Percentiles rank a stretch among this genome's conserved stretches.
Evolutionary conservation across 1,139 yeast genomes (phyloP).

Genomic region (Lodderomyces elongisporus): DNA sequence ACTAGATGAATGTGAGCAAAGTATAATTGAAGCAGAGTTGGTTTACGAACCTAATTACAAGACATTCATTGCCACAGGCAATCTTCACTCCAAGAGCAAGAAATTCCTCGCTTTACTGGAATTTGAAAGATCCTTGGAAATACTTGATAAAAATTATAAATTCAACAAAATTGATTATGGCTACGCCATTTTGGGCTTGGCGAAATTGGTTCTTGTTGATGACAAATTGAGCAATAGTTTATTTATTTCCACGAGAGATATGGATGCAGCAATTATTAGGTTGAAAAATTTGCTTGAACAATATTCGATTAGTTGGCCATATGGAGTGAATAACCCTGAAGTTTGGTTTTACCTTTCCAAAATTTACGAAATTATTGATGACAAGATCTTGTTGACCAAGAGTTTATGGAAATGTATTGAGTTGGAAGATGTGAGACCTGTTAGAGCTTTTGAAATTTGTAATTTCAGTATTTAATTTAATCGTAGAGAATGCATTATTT

Average conservation of each 20-base stretch:
- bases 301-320: slow-evolving; percentile 41
- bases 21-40: slow-evolving; percentile 68
- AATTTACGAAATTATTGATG: slow-evolving; percentile 60
- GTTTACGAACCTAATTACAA: slow-evolving; percentile 46
- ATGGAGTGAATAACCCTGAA: slow-evolving; percentile 58
- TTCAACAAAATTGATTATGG: slow-evolving; percentile 39
- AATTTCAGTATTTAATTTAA: too few relatives aligned
- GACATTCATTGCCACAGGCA: slow-evolving; percentile 53
- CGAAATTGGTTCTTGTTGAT: slow-evolving; percentile 49
- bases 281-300: slow-evolving; percentile 58
- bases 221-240: slow-evolving; percentile 31
- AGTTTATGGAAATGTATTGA: slow-evolving; percentile 66
- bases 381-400: slow-evolving; percentile 45
- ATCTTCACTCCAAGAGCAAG: slow-evolving; percentile 36
- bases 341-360: slow-evolving; percentile 69
- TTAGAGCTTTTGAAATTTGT: slow-evolving; percentile 39
- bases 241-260: slow-evolving; percentile 46
- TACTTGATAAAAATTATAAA: slow-evolving; percentile 17
- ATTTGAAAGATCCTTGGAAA: slow-evolving; percentile 63
- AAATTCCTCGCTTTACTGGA: slow-evolving; percentile 55
- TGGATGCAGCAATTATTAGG: slow-evolving; percentile 61
- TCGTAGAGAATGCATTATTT: too few relatives aligned
- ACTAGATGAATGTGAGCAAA: slow-evolving; percentile 60
- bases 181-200: slow-evolving; percentile 62
- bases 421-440: slow-evolving; percentile 64